Evolutionary conservation across 2,329 filamentous ascomycete species (phyloP).

Genomic region (Pestalotiopsis sp.): DNA sequence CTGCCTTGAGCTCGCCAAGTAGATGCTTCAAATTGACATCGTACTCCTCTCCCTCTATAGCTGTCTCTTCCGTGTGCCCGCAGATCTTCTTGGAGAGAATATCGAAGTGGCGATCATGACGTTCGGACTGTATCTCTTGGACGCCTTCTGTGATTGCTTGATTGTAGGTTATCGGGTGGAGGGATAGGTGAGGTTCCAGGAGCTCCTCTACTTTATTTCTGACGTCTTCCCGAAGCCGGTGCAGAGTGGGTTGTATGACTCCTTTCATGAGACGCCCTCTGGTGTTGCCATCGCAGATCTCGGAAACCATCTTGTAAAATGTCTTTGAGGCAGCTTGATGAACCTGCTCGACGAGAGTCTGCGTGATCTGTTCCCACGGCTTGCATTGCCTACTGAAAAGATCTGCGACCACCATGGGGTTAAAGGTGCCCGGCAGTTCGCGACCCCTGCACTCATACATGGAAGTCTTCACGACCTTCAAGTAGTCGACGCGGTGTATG

Average conservation of each 20-base stretch:
- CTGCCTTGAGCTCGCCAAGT: not conserved
- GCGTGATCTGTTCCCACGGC: slow-evolving; percentile 25
- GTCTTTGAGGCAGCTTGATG: not conserved
- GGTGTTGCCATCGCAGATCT: not conserved
- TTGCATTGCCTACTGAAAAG: slow-evolving; percentile 29
- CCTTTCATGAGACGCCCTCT: not conserved
- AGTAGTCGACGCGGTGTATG: not conserved
- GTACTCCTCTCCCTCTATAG: not conserved
- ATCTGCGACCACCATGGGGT: slow-evolving; percentile 25
- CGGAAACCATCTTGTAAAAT: not conserved
- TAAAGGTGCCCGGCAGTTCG: not conserved
- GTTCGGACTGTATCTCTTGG: slow-evolving; percentile 22
- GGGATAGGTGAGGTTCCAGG: slow-evolving; percentile 19
- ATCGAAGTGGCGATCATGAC: slow-evolving; percentile 16
- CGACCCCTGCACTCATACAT: not conserved
- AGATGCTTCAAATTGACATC: not conserved
- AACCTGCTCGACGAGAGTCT: not conserved
- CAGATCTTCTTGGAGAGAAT: not conserved
- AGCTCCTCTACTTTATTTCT: not conserved
- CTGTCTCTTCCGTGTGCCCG: not conserved
- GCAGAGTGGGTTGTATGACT: not conserved
- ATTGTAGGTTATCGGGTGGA: slow-evolving; percentile 31
- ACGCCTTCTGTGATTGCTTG: slow-evolving; percentile 24
- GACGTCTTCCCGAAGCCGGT: not conserved
- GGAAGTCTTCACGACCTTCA: not conserved